Percentiles rank a stretch among this genome's conserved stretches.
Conservation (phyloP, 2,329 filamentous ascomycete species). For the Neocucurbitaria cava region DNA sequence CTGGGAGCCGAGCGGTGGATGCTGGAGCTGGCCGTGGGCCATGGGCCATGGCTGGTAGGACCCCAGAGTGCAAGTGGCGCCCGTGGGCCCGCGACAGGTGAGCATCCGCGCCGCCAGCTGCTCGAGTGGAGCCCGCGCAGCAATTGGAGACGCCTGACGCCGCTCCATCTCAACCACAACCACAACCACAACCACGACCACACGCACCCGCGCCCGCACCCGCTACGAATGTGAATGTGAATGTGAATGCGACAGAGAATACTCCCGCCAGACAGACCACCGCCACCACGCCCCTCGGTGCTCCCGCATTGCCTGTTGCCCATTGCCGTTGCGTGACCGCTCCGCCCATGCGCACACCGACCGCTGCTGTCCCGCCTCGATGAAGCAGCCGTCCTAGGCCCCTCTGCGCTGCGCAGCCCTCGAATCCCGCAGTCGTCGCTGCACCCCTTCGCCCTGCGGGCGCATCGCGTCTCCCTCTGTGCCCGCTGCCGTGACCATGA, state of each 20-base stretch:
- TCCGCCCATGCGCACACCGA: slow-evolving; percentile 31
- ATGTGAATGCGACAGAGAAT: too few species aligned
- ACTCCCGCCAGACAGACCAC: not conserved
- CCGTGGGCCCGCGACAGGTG: slow-evolving; percentile 13
- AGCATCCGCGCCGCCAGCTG: slow-evolving; percentile 11
- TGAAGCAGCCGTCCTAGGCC: slow-evolving; percentile 49
- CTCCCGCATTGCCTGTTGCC: slow-evolving; percentile 6
- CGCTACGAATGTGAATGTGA: too few species aligned
- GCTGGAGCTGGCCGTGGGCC: too few species aligned
- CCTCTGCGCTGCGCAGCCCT: slow-evolving; percentile 43
- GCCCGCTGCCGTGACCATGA: slow-evolving; percentile 58
- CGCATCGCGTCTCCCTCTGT: slow-evolving; percentile 19
- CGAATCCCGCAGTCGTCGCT: slow-evolving; percentile 22
- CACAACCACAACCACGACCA: slow-evolving; percentile 2
- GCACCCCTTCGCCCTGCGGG: slow-evolving; percentile 14
- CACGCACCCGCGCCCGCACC: not conserved
- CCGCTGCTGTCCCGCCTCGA: slow-evolving; percentile 38
- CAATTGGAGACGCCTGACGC: slow-evolving; percentile 9
- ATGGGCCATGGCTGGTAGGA: slow-evolving; percentile 1
- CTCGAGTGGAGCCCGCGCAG: slow-evolving; percentile 22
- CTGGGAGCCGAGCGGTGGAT: slow-evolving; percentile 1
- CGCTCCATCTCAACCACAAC: slow-evolving; percentile 11
- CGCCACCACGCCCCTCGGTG: slow-evolving; percentile 1
- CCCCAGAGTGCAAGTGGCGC: slow-evolving; percentile 21
- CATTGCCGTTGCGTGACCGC: slow-evolving; percentile 5